Evolutionary conservation across 768 basidiomycete genomes (phyloP).

Genomic region (Scleroderma bovista): DNA sequence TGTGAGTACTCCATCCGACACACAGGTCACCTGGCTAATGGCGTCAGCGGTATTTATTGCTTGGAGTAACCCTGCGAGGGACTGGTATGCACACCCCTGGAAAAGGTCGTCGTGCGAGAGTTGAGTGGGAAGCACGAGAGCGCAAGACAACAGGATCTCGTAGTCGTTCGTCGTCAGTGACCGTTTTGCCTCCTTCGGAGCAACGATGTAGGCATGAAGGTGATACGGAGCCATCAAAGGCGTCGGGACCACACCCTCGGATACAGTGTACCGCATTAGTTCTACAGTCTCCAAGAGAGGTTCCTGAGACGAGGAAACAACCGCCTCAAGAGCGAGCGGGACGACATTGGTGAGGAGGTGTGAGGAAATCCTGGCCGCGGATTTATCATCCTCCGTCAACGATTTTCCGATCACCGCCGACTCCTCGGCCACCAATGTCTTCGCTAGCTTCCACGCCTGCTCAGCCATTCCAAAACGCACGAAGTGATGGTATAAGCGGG

Average conservation of each 20-base stretch:
- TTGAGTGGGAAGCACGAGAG: conserved; percentile 25
- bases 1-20: conserved; percentile 16
- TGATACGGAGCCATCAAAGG: conserved; percentile 33
- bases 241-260: conserved; percentile 29
- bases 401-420: neutral
- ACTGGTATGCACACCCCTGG: conserved; percentile 31
- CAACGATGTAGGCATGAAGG: conserved; percentile 42
- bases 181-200: conserved; percentile 22
- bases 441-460: conserved; percentile 21
- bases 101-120: conserved; percentile 8
- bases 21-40: conserved; percentile 16
- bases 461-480: conserved; percentile 16
- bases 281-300: conserved; percentile 6
- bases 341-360: conserved; percentile 9
- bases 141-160: conserved; percentile 38
- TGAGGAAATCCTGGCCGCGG: conserved; percentile 9
- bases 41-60: conserved; percentile 32
- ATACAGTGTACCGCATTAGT: conserved; percentile 26
- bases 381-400: neutral
- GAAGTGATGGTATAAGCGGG: conserved; percentile 13
- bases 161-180: conserved; percentile 39
- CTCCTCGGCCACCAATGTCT: conserved; percentile 6
- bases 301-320: conserved; percentile 1
- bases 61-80: conserved; percentile 39
- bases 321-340: conserved; percentile 13